Percentiles rank a stretch among this genome's conserved stretches.
Conservation (phyloP, 1,139 yeast species). For the Schizosaccharomyces versatilis region DNA sequence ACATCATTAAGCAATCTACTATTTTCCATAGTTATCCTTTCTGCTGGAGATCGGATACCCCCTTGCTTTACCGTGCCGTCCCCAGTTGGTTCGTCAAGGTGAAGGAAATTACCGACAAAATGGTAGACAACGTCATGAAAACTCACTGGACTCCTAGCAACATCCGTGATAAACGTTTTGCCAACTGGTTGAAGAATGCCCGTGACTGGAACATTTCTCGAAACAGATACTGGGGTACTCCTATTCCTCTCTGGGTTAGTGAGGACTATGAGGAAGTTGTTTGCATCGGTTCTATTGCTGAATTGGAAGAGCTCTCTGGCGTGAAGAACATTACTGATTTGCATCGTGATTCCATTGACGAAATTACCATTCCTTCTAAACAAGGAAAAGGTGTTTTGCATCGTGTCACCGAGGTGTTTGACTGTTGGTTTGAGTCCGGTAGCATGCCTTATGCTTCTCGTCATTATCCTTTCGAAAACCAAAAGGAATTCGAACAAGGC, state of each 20-base stretch:
- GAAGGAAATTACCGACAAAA: slow-evolving; percentile 63
- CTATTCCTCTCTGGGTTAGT: slow-evolving; percentile 91
- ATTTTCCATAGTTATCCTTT: slow-evolving; percentile 91
- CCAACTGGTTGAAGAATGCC: slow-evolving; percentile 94
- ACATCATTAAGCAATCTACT: slow-evolving; percentile 55
- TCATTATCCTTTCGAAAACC: slow-evolving; percentile 85
- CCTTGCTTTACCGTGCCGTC: slow-evolving; percentile 80
- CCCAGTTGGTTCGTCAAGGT: slow-evolving; percentile 98
- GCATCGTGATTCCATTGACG: slow-evolving; percentile 83
- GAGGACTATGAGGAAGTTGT: slow-evolving; percentile 84
- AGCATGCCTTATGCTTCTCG: slow-evolving; percentile 96
- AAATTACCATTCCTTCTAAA: slow-evolving; percentile 82
- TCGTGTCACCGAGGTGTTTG: slow-evolving; percentile 93
- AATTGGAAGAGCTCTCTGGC: slow-evolving; percentile 68
- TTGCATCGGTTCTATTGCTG: slow-evolving; percentile 77
- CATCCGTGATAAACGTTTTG: slow-evolving; percentile 82
- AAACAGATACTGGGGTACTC: slow-evolving; percentile 99
- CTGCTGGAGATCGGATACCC: slow-evolving; percentile 99
- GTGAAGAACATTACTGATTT: slow-evolving; percentile 59
- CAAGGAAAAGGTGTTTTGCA: slow-evolving; percentile 67
- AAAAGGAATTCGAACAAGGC: slow-evolving; percentile 41
- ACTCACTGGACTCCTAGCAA: slow-evolving; percentile 88
- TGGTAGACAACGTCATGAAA: slow-evolving; percentile 63
- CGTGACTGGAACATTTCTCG: slow-evolving; percentile 98
- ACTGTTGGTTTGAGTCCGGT: slow-evolving; percentile 99